Evolutionary conservation across 1,139 yeast genomes (phyloP).

Genomic region (Sugiyamaella novakii): DNA sequence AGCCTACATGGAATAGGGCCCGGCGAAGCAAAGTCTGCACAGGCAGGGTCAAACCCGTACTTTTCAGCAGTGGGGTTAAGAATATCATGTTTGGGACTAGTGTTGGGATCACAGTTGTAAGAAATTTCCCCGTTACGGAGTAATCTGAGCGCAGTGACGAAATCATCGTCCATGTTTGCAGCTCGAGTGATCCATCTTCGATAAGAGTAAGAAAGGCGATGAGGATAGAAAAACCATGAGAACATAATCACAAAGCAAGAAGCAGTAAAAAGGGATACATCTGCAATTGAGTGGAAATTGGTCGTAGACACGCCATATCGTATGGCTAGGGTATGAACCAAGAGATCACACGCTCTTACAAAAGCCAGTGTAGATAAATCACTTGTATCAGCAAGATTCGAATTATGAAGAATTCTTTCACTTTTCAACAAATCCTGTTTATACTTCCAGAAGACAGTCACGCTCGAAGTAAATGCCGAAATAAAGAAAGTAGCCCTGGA

Average conservation of each 20-base stretch:
- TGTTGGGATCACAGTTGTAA: slow-evolving; percentile 44
- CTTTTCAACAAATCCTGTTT: slow-evolving; percentile 11
- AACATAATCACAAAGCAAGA: slow-evolving; percentile 44
- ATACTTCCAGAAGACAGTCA: slow-evolving; percentile 16
- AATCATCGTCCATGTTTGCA: slow-evolving; percentile 46
- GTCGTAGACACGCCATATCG: slow-evolving; percentile 15
- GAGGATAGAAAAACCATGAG: slow-evolving; percentile 47
- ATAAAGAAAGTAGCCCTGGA: slow-evolving; percentile 17
- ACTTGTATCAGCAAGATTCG: slow-evolving; percentile 26
- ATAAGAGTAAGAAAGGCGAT: slow-evolving; percentile 45
- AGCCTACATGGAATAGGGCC: slow-evolving; percentile 46
- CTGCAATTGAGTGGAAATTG: slow-evolving; percentile 30
- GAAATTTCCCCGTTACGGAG: slow-evolving; percentile 38
- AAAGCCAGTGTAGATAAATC: slow-evolving; percentile 34
- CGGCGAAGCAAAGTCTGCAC: slow-evolving; percentile 38
- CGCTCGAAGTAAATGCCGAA: slow-evolving; percentile 28
- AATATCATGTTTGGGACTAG: slow-evolving; percentile 34
- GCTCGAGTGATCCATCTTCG: slow-evolving; percentile 49
- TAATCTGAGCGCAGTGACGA: slow-evolving; percentile 41
- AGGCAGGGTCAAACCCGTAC: slow-evolving; percentile 36
- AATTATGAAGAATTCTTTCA: slow-evolving; percentile 10
- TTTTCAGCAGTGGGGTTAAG: slow-evolving; percentile 38
- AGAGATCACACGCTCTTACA: slow-evolving; percentile 33
- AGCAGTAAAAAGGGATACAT: slow-evolving; percentile 33
- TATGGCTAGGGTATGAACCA: slow-evolving; percentile 26